Evolutionary conservation across 2,329 filamentous ascomycete species (phyloP), one percentile per base, ranked within the genome.

Genomic region (Talaromyces marneffei): DNA sequence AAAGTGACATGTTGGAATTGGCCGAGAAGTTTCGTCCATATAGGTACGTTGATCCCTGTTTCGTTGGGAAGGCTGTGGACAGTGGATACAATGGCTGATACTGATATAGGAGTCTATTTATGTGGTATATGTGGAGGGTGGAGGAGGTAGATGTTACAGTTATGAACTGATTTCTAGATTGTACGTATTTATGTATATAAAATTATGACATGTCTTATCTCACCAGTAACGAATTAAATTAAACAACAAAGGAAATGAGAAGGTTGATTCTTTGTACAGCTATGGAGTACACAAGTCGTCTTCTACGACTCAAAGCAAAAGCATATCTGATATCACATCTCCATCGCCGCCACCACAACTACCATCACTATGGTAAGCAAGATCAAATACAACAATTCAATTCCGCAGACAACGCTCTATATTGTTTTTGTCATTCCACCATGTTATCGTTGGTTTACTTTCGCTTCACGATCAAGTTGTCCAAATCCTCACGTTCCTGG

Each of bases 91-190:
- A 16, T 23, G 65, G 60, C 66, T 72, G 48, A 71, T 64, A 48
- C n/a, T 31, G 3, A 18, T 46, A 9, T 60, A 87, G 92, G 71
- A 94, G 88, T 68, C 73, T 97, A 46, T 96, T 96, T 70, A 97
- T 97, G 92, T 97, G 92, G 92, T 96, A 96, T 73, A 96, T 96
- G 90, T 97, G 93, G 92, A 82, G 88, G 62, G 86, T 93, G 10
- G 89, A 88, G 71, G 86, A 91, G 71, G 91, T 91, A 3, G 89
- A 95, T 74, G 77, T 92, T 23, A 77, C 77, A 27, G 81, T 82
- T 46, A 69, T 85, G 65, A 68, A 66, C 40, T 40, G 20, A 50
- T 31, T 16, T 33, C n/a, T 14, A 16, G 35, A 20, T 4, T 10
- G 20, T 52, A 25, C 5, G 9, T 18, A 20, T 12, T 12, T 8